Conservation (phyloP, 2,329 filamentous ascomycete species). For the Talaromyces sp. region DNA sequence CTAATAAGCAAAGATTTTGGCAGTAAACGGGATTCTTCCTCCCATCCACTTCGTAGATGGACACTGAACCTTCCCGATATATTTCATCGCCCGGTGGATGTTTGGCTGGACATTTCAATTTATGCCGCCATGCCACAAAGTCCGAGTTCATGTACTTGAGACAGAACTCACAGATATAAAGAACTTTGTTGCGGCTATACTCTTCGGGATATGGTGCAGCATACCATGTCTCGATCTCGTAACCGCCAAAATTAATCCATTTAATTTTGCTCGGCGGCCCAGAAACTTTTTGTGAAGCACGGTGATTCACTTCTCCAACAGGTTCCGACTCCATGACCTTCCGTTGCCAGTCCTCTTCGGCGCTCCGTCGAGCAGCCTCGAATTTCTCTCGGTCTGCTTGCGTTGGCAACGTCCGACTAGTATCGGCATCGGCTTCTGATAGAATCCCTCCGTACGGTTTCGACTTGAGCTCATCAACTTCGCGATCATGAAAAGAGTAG, state of each 20-base stretch:
- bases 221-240: slow-evolving; percentile 99
- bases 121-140: slow-evolving; percentile 96
- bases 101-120: slow-evolving; percentile 93
- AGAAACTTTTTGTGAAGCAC: slow-evolving; percentile 69
- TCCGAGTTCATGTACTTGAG: slow-evolving; percentile 99
- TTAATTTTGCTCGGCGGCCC: slow-evolving; percentile 94
- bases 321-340: slow-evolving; percentile 61
- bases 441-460: slow-evolving; percentile 96
- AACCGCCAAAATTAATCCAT: slow-evolving; percentile 95
- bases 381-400: slow-evolving; percentile 80
- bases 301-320: slow-evolving; percentile 59
- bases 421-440: slow-evolving; percentile 84
- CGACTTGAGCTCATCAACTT: slow-evolving; percentile 81
- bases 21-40: slow-evolving; percentile 93
- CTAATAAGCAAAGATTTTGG: slow-evolving; percentile 88
- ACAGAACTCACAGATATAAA: slow-evolving; percentile 99
- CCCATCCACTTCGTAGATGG: slow-evolving; percentile 96
- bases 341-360: slow-evolving; percentile 86
- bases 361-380: slow-evolving; percentile 82
- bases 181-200: slow-evolving; percentile 89
- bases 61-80: slow-evolving; percentile 88
- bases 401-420: slow-evolving; percentile 78
- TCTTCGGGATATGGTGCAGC: slow-evolving; percentile 97
- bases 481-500: slow-evolving; percentile 84
- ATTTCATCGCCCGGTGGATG: slow-evolving; percentile 98